Base-by-base conservation (phyloP, 2,329 filamentous ascomycete species). In the Nothophoma quercina region DNA sequence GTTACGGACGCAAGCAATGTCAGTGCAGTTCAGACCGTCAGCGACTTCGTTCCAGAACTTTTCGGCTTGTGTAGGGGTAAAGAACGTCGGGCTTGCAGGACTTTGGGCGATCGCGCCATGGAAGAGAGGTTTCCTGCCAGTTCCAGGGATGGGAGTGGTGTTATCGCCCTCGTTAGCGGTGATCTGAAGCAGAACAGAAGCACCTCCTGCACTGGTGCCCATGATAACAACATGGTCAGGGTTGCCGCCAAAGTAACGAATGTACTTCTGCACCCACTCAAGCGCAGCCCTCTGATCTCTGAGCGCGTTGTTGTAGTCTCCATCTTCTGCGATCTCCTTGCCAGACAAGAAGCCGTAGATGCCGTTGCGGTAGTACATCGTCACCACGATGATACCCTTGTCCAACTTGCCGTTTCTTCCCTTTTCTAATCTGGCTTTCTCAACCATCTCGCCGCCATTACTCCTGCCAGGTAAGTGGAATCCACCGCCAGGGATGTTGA, bases 401-500 rank as follows among this genome's bases (percentile, higher is more conserved):
- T 70, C 67, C 32, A 65, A 45, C 42, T 67, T 67, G 35, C 64
- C 64, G 30, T 64, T 43, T 15, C 51, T 53, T 9, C 64, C 64
- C 36, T 63, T 68, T 36, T 66, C 65, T 19, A 57, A 55, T 15
- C 68, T 56, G 26, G 63, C 62, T 58, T 71, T 71, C 45, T 64
- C 64, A 22, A 69, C 67, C 60, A 70, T 65, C 35, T 68, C 68
- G 5, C 60, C 63, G 23, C 68, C 67, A 40, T 68, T 71, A 35
- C 65, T 63, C 25, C 69, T 60, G 7, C 69, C 69, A 13, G 69
- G 69, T 3, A 70, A 48, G 43, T 78, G 75, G 64, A 78, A 78
- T 0, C 76, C 76, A 33, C 75, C 77, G 5, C 77, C 77, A 18
- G 78, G 78, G 63, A 79, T 79, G 55, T 78, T 79, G 1, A 80